Percentiles rank a stretch among this genome's conserved stretches.
Evolutionary conservation across 805 yeast genomes (phyloP).

Genomic region (Metschnikowia vanudenii): DNA sequence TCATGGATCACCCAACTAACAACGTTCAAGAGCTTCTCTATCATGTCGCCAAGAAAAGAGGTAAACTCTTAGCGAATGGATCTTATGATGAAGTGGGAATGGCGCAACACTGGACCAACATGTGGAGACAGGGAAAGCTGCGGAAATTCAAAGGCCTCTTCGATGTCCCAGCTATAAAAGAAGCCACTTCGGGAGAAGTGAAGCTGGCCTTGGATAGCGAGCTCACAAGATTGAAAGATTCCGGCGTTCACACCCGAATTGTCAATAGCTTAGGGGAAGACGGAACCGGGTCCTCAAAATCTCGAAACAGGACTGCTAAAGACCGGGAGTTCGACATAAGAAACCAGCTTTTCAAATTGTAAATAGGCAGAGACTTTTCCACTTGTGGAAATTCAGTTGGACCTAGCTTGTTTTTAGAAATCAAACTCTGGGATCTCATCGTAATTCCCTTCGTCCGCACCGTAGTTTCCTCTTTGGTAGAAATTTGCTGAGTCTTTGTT

Average conservation of each 20-base stretch:
- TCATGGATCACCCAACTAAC: slow-evolving; percentile 65
- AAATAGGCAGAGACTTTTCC: neutral
- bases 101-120: slow-evolving; percentile 61
- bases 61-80: slow-evolving; percentile 33
- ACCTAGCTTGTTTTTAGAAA: slow-evolving; percentile 5
- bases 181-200: slow-evolving; percentile 26
- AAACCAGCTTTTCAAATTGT: slow-evolving; percentile 38
- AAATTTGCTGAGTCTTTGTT: neutral
- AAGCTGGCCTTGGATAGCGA: slow-evolving; percentile 28
- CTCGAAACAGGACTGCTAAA: slow-evolving; percentile 42
- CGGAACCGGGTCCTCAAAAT: slow-evolving; percentile 35
- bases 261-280: slow-evolving; percentile 39
- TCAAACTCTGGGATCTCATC: slow-evolving; percentile 28
- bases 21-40: slow-evolving; percentile 56
- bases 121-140: slow-evolving; percentile 57
- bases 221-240: slow-evolving; percentile 26
- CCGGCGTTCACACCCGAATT: slow-evolving; percentile 30
- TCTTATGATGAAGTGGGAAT: slow-evolving; percentile 54
- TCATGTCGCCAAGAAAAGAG: slow-evolving; percentile 44
- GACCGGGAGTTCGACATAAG: slow-evolving; percentile 42
- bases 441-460: slow-evolving; percentile 26
- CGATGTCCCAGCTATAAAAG: slow-evolving; percentile 35
- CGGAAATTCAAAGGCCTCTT: slow-evolving; percentile 32
- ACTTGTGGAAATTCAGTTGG: too few species aligned
- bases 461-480: slow-evolving; percentile 22